Evolutionary conservation across 306 rosid genomes (phyloP).

Genomic region (Abrus pulchellus): DNA sequence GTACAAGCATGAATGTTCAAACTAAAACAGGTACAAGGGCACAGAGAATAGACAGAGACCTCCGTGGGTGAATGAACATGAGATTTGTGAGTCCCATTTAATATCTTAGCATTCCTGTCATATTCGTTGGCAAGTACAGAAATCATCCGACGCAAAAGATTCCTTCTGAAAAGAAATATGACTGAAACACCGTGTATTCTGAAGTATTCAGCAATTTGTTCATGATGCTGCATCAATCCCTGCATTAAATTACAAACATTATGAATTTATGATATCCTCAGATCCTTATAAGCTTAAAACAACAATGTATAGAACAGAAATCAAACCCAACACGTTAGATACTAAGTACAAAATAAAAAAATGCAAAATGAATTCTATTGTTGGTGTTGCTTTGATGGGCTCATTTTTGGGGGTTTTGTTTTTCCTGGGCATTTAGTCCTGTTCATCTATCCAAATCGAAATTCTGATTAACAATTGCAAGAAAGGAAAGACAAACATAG

Average conservation of each 20-base stretch:
- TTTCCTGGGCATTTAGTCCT: background rate
- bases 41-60: slow-evolving; percentile 58
- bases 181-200: slow-evolving; percentile 76
- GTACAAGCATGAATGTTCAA: slow-evolving; percentile 8
- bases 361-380: background rate
- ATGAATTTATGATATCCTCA: background rate
- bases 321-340: slow-evolving; percentile 2
- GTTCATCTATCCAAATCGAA: background rate
- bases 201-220: slow-evolving; percentile 80
- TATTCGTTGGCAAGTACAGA: slow-evolving; percentile 89
- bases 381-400: background rate
- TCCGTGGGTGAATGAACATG: slow-evolving; percentile 91
- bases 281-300: slow-evolving; percentile 11
- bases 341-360: slow-evolving; percentile 17
- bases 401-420: slow-evolving; percentile 9
- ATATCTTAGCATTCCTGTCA: slow-evolving; percentile 72
- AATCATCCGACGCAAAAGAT: slow-evolving; percentile 93
- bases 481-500: slow-evolving; percentile 31
- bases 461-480: slow-evolving; percentile 6
- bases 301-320: slow-evolving; percentile 32
- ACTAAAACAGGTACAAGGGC: background rate
- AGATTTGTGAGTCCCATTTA: slow-evolving; percentile 98
- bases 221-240: slow-evolving; percentile 95
- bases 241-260: slow-evolving; percentile 51
- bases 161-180: slow-evolving; percentile 94